Evolutionary conservation across 2,329 filamentous ascomycete genomes (phyloP), one percentile per base, ranked within the genome.

Genomic region (Trichoderma sp.): DNA sequence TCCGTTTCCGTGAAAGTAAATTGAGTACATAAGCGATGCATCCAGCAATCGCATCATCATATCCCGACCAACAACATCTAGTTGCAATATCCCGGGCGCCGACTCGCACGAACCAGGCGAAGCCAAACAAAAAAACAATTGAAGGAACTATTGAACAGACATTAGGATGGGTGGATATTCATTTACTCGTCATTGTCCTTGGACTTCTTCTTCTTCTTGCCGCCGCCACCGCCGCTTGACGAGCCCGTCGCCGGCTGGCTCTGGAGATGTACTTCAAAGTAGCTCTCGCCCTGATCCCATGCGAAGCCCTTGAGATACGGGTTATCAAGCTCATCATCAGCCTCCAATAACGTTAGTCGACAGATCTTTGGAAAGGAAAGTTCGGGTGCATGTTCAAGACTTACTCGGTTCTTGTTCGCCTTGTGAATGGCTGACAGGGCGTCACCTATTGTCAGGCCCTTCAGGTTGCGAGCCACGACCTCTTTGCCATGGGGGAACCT

Each of bases 361-460:
- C n/a, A 33, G 8, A 73, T 72, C 33, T 31, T 27, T 18, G 65
- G 75, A 56, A 5, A 60, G 29, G 1, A 21, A 9, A 21, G 14
- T n/a, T 5, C n/a, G 6, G 9, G 6, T 38, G 6, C n/a, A 8
- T 71, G 53, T 35, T 14, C 4, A 6, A 16, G 62, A 84, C 91
- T 80, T 86, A 95, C 96, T 91, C 95, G 93, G 91, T 98, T 98
- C 91, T 97, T 97, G 89, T 94, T 97, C 80, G 94, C 91, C 89
- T 98, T 98, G 89, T 98, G 89, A 86, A 98, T 98, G 81, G 95
- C 96, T 84, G 98, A 95, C 84, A 98, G 84, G 75, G 95, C 95
- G 85, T 98, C 96, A 89, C 98, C 98, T 89, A 98, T 96, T 75
- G 96, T 98, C 79, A 98, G 95, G 75, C 96, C 96, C 85, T 95